Base-by-base conservation (phyloP, 2,329 filamentous ascomycete genomes). In the Aspergillus intermedius region DNA sequence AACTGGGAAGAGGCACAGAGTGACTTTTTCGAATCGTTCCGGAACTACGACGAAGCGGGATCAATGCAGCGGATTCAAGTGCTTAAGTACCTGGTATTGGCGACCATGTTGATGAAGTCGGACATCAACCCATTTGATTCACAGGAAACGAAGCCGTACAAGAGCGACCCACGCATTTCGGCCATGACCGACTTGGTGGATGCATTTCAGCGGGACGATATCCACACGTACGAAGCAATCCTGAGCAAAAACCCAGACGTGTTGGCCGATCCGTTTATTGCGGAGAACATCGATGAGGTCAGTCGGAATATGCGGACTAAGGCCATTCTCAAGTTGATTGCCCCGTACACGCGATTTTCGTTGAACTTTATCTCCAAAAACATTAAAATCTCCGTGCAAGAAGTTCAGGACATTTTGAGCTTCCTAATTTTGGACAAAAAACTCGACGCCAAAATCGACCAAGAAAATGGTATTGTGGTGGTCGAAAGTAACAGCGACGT, bases 71-170 rank as follows among this genome's bases (percentile, higher is more conserved):
- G 93, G 43, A 97, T 97, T 59, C 91, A 97, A 69, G 93, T 97
- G 13, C 81, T 98, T 59, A 97, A 96, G 72, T 98, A 98, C 64
- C 80, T 98, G 25, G 86, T 98, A 25, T 80, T 98, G 51, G 91
- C 91, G 22, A 97, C 91, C 39, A 97, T 98, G 93, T 77, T 98
- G 50, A 96, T 95, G 88, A 91, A 91, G 66, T 96, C 91, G 37
- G 84, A 94, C 69, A 98, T 98, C 80, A 97, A 97, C 68, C 93
- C 93, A 0, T 97, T 98, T 68, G 91, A 97, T 70, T 96, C 91
- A 7, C 93, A 97, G 69, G 93, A 98, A 74, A 97, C 91, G 15
- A 97, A 97, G 73, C 93, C 93, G 0, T 98, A 98, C 77, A 91
- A 90, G 72, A 91, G 88, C 58, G 91, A 98, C 66, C 87, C 90